These are phyloP conservation scores for Phytophthora syringae DNA, from an alignment of 352 stramenopile genomes.

Conservation along the genomic window DNA sequence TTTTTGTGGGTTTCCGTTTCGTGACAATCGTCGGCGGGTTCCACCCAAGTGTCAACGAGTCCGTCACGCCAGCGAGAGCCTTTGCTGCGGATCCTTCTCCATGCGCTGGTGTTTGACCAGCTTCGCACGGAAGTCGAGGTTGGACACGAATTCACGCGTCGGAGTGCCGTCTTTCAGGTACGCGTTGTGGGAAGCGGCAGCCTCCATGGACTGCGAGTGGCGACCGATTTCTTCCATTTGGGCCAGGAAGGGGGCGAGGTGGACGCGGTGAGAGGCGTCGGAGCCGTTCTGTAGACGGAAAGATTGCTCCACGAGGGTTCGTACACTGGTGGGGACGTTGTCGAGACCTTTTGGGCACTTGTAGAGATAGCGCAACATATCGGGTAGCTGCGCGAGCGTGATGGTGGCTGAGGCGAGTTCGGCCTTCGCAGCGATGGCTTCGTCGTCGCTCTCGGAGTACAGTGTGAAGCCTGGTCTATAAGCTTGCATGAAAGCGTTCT, in stretches of 20 bases:
- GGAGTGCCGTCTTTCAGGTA: conserved; percentile 48
- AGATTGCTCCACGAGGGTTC: conserved; percentile 29
- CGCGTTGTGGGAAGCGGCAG: conserved; percentile 30
- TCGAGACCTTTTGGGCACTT: conserved; percentile 62
- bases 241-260: conserved; percentile 35
- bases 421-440: conserved; percentile 38
- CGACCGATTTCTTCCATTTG: conserved; percentile 43
- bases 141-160: conserved; percentile 66
- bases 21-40: conserved; percentile 49
- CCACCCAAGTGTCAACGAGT: conserved; percentile 65
- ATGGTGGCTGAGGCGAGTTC: conserved; percentile 42
- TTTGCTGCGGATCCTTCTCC: conserved; percentile 57
- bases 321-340: conserved; percentile 48
- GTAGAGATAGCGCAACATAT: conserved; percentile 59
- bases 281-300: conserved; percentile 17
- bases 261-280: conserved; percentile 6
- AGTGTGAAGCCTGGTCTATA: conserved; percentile 55
- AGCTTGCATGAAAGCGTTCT: conserved; percentile 67
- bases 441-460: conserved; percentile 66
- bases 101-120: conserved; percentile 68
- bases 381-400: conserved; percentile 43
- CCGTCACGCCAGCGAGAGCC: conserved; percentile 49
- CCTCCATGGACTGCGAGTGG: conserved; percentile 40
- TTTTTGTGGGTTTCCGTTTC: conserved; percentile 60
- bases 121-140: conserved; percentile 53